Conservation (phyloP, 805 yeast species). For the Wickerhamiella spandovensis region DNA sequence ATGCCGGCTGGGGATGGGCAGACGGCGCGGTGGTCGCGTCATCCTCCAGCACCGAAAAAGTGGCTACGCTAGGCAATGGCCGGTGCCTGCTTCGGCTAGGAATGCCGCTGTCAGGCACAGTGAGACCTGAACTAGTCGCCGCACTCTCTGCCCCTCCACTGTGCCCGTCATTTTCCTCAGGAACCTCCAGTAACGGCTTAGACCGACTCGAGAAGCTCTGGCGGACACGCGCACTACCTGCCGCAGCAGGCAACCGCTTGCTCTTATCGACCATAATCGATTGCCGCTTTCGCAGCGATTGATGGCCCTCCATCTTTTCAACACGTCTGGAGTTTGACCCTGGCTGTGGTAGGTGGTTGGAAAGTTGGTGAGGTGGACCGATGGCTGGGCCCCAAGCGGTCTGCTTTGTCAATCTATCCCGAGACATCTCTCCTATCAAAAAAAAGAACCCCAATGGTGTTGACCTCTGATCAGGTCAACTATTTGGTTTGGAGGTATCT, state of each 20-base stretch:
- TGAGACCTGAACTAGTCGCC: too few relatives aligned
- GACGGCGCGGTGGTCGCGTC: constrained; percentile 19
- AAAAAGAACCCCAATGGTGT: too few relatives aligned
- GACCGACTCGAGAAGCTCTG: neutral
- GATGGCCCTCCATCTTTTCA: neutral
- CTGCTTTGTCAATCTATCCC: neutral
- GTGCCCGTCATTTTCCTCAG: neutral
- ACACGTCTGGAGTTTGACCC: neutral
- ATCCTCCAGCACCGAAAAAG: neutral
- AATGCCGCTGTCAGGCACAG: neutral
- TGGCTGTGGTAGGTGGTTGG: too few relatives aligned
- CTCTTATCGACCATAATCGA: constrained; percentile 10
- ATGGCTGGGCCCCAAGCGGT: neutral
- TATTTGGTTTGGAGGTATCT: constrained; percentile 87
- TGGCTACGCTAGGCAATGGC: neutral
- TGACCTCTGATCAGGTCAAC: constrained; percentile 73
- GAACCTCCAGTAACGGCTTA: neutral
- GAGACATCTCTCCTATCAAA: too few relatives aligned
- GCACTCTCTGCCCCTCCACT: neutral
- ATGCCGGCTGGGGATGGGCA: constrained; percentile 10
- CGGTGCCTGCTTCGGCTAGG: neutral
- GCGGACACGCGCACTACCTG: neutral
- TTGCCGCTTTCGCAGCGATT: constrained; percentile 17
- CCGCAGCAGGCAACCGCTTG: neutral
- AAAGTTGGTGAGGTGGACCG: neutral